phyloP scores from a whole-genome alignment of 352 stramenopile genomes.

The Globisporangium spinosum region DNA sequence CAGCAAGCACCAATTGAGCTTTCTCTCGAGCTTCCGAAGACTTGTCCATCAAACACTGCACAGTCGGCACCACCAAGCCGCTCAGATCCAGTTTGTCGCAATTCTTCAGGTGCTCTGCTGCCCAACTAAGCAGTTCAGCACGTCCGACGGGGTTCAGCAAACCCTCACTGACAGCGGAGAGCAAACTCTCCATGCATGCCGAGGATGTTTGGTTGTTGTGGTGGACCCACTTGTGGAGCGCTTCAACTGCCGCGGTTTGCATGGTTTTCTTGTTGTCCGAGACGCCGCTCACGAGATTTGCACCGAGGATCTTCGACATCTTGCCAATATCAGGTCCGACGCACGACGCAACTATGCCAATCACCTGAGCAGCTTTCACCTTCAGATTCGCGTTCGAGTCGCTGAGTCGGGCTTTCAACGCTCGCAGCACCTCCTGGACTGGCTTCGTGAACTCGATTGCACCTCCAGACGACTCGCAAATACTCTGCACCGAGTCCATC shows the following conservation, averaged over 20 bases:
- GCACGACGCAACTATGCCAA: slow-evolving; percentile 69
- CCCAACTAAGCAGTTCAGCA: slow-evolving; percentile 73
- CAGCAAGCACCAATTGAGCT: slow-evolving; percentile 63
- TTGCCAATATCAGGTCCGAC: slow-evolving; percentile 74
- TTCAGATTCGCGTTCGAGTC: slow-evolving; percentile 89
- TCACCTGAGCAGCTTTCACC: slow-evolving; percentile 81
- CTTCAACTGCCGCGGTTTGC: slow-evolving; percentile 71
- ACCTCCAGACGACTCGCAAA: slow-evolving; percentile 72
- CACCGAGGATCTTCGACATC: slow-evolving; percentile 77
- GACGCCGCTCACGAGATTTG: slow-evolving; percentile 64
- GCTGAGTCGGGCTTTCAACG: slow-evolving; percentile 69
- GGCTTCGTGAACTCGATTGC: slow-evolving; percentile 83
- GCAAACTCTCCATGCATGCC: slow-evolving; percentile 66
- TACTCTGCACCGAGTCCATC: slow-evolving; percentile 74
- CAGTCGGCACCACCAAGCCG: slow-evolving; percentile 58
- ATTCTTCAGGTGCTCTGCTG: slow-evolving; percentile 57
- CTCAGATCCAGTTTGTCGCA: slow-evolving; percentile 69
- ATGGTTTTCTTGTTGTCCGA: slow-evolving; percentile 89
- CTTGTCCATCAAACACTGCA: slow-evolving; percentile 84
- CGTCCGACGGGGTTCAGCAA: slow-evolving; percentile 76
- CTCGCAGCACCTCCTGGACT: slow-evolving; percentile 74
- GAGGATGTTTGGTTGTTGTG: slow-evolving; percentile 67
- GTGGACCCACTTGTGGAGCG: slow-evolving; percentile 80
- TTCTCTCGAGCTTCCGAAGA: slow-evolving; percentile 81
- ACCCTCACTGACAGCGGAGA: slow-evolving; percentile 62